These are phyloP conservation scores for Lactifluus rugatus DNA, from an alignment of 768 basidiomycete genomes.

Conservation along the genomic window DNA sequence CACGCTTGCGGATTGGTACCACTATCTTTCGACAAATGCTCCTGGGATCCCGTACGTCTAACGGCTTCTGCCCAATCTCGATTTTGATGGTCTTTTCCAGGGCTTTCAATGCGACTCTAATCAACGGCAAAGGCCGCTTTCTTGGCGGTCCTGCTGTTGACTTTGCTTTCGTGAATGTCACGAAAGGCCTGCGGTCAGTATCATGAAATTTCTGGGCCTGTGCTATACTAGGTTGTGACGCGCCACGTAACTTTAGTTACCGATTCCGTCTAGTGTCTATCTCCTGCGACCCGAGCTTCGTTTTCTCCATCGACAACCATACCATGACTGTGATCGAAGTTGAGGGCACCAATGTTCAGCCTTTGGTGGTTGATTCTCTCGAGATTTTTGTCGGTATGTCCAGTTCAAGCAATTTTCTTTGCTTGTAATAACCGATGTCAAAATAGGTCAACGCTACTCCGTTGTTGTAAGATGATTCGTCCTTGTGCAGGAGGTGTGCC, in stretches of 20 bases:
- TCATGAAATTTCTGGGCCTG: not conserved
- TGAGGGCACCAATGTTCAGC: slow-evolving; percentile 29
- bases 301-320: slow-evolving; percentile 32
- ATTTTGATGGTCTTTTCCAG: not conserved
- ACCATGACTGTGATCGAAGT: slow-evolving; percentile 34
- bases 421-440: not conserved
- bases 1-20: slow-evolving; percentile 36
- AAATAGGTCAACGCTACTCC: slow-evolving; percentile 23
- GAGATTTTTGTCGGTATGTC: slow-evolving; percentile 33
- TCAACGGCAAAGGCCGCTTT: slow-evolving; percentile 42
- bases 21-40: slow-evolving; percentile 9
- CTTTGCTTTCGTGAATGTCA: slow-evolving; percentile 15
- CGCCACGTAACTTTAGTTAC: slow-evolving; percentile 3
- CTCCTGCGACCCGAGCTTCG: slow-evolving; percentile 29
- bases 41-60: not conserved
- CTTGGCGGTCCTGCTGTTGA: slow-evolving; percentile 5
- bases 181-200: slow-evolving; percentile 6
- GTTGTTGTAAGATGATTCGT: slow-evolving; percentile 19
- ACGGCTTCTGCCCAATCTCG: fast-evolving
- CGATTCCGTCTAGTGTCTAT: slow-evolving; percentile 20
- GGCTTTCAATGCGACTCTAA: slow-evolving; percentile 30
- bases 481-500: not conserved
- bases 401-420: not conserved
- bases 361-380: slow-evolving; percentile 31
- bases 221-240: not conserved